phyloP scores from a whole-genome alignment of 2,329 filamentous ascomycete genomes.

The Ophiocordyceps sinensis region DNA sequence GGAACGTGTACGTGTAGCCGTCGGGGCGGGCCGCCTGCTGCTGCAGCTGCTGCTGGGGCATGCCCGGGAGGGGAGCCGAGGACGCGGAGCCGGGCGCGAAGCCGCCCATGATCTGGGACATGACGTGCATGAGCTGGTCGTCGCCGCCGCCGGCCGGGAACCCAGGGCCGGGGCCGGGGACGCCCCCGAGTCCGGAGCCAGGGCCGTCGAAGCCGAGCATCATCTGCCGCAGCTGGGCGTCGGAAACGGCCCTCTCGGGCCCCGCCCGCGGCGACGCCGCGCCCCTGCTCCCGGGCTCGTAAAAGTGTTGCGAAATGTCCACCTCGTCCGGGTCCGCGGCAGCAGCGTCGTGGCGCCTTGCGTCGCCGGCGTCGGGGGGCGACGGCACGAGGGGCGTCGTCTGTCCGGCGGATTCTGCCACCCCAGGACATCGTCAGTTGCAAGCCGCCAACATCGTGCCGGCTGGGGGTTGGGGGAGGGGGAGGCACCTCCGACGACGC shows the following conservation, averaged over 20 bases:
- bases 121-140: slow-evolving; percentile 44
- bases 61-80: slow-evolving; percentile 18
- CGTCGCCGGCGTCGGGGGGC: not conserved
- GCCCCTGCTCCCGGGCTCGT: slow-evolving; percentile 32
- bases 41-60: slow-evolving; percentile 22
- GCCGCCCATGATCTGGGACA: slow-evolving; percentile 55
- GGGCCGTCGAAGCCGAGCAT: slow-evolving; percentile 41
- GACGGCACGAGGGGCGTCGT: not conserved
- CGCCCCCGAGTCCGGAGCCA: slow-evolving; percentile 9
- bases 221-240: slow-evolving; percentile 49
- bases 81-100: slow-evolving; percentile 13
- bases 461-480: no score
- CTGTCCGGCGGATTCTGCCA: not conserved
- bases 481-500: slow-evolving; percentile 17
- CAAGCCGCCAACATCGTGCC: no score
- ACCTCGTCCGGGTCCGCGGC: slow-evolving; percentile 54
- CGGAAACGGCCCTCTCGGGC: slow-evolving; percentile 23
- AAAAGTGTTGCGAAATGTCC: slow-evolving; percentile 65
- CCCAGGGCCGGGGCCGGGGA: slow-evolving; percentile 5
- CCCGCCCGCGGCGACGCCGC: slow-evolving; percentile 1
- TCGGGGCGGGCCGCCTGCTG: slow-evolving; percentile 19
- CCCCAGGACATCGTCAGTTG: no score
- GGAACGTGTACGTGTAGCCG: slow-evolving; percentile 44
- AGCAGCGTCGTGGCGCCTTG: not conserved
- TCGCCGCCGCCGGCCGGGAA: slow-evolving; percentile 9